phyloP scores from a whole-genome alignment of 1,139 yeast genomes.

The Blastobotrys raffinosifermentans region DNA sequence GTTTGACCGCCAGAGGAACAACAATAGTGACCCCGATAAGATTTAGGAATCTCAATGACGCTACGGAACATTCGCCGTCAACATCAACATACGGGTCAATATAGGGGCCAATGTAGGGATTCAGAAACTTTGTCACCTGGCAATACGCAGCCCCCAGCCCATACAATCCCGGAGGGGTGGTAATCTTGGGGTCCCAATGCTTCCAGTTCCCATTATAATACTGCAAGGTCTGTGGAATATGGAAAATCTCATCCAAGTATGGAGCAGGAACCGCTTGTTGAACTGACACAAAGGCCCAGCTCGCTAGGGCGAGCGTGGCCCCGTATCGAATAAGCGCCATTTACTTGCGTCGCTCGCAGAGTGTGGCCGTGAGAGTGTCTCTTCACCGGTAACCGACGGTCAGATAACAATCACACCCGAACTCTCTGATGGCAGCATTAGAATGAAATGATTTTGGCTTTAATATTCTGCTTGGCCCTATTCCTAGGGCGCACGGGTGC shows the following conservation, averaged over 20 bases:
- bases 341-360: too few relatives aligned
- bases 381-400: too few relatives aligned
- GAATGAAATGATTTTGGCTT: too few relatives aligned
- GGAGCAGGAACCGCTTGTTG: constrained; percentile 25
- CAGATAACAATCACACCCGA: too few relatives aligned
- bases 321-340: too few relatives aligned
- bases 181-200: constrained; percentile 82
- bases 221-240: constrained; percentile 66
- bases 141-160: constrained; percentile 50
- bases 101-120: too few relatives aligned
- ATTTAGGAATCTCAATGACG: constrained; percentile 23
- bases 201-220: constrained; percentile 58
- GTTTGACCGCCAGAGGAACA: constrained; percentile 40
- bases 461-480: background rate
- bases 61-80: constrained; percentile 22
- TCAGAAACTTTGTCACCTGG: constrained; percentile 28
- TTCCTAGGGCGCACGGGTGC: background rate
- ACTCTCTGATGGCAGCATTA: too few relatives aligned
- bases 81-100: too few relatives aligned
- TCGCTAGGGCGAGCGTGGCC: too few relatives aligned
- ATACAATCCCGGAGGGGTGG: constrained; percentile 96
- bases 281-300: constrained; percentile 17
- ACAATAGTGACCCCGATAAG: constrained; percentile 46
- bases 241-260: constrained; percentile 72
- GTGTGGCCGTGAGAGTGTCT: too few relatives aligned